Evolutionary conservation across 768 basidiomycete species (phyloP), one percentile per base, ranked within the genome.

Genomic region (Tricholoma sp.): DNA sequence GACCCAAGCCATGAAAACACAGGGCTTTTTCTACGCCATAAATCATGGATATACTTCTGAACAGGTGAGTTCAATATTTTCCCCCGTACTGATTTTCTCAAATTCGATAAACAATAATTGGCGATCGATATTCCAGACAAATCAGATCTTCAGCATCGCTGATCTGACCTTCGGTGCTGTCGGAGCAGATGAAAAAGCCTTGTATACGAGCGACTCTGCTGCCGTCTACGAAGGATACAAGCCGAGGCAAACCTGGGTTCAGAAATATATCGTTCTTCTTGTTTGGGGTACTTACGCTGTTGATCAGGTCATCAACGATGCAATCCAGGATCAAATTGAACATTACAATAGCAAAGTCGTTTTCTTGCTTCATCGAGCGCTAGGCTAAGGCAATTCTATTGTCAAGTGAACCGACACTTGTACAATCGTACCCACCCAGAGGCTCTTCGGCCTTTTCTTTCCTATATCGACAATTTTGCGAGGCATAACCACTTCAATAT

Each of bases 311-410:
- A 79, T 86, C 47, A 80, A 80, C 45, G 76, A 75, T 11, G 85
- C 84, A 7, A 79, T 86, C 29, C 76, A 68, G 9, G 86, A 88
- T 64, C 83, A 85, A 60, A 60, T 86, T n/a, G 85, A 88, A 62
- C 74, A 80, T 57, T 86, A 87, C 63, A 83, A 82, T 60, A 75
- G 85, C 86, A 58, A 57, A 78, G 10, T 14, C 16, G 16, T 59
- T 5, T 5, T 29, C 19, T 27, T 19, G 14, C 24, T 37, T 19
- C 32, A 16, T 32, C 8, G 32, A 12, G 24, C n/a, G 6, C 39
- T 31, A 37, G 9, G 35, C n/a, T n/a, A n/a, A n/a, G n/a, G 49
- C 50, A 31, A 51, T 37, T 22, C 27, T 32, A 54, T 12, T 52
- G 6, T 18, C 22, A n/a, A 77, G 75, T 76, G 19, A 66, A 75